Base-by-base conservation (phyloP, 805 yeast species). In the Wickerhamiella lipophila region DNA sequence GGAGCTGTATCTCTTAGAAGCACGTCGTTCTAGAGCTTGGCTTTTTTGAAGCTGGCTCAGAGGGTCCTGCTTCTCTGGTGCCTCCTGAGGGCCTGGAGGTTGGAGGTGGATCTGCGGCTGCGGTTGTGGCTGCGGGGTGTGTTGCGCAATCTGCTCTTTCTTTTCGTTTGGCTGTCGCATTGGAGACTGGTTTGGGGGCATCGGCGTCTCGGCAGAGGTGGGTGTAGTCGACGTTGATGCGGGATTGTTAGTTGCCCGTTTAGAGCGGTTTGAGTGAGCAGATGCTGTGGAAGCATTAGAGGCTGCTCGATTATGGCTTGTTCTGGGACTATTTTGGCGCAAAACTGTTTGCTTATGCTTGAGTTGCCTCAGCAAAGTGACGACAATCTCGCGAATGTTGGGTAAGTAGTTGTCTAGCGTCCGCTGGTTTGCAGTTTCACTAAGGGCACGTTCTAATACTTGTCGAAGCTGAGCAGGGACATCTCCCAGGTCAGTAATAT, bases 1-100 rank as follows among this genome's bases (percentile, higher is more conserved):
- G 0, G 96, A 96, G 4, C 96, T 86, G 60, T 82, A 89, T 49
- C 98, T 70, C 56, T 89, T 81, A 0, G 96, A 88, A 0, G 97
- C 99, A 53, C 96, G 75, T 56, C 99, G 74, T 68, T 82, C 94
- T 27, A 92, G 68, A 2, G 84, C 81, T 43, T 83, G 84, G 2
- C 88, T 85, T 42, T 80, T 78, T 58, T 89, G 95, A 8, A 89
- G 69, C 56, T 83, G 84, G 0, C 78, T 70, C 25, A 88, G 68
- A 0, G 95, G 86, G 26, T 42, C 46, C 8, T 18, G 65, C 49
- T 59, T 48, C 40, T 46, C 44, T 6, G n/a, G n/a, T n/a, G 13
- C 32, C 32, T 29, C n/a, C 26, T 23, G 26, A 23, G 26, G 26
- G 26, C 26, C 26, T 29, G 32, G 32, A 7, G 32, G 32, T 29